Evolutionary conservation across 2,329 filamentous ascomycete genomes (phyloP), one percentile per base, ranked within the genome.

Genomic region (Epichloe coenophiala): DNA sequence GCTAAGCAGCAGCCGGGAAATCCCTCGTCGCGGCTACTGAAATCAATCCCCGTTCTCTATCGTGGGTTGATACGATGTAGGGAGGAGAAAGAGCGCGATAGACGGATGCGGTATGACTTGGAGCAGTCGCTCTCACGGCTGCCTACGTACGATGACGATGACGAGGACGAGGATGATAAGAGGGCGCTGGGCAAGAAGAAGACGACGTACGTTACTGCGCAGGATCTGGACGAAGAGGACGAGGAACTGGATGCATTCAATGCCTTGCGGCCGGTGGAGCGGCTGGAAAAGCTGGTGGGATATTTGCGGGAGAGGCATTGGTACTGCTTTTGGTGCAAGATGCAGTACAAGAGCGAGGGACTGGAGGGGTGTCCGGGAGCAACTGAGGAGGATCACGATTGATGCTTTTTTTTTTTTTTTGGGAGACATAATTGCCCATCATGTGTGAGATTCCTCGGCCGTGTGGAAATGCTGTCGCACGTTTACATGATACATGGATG

Each of bases 311-410:
- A 80, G 46, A 77, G 77, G 61, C 80, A 88, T 61, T 68, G 74
- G 43, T 98, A 98, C 64, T 98, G 93, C 69, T 95, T 96, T 64
- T 98, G 90, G 86, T 98, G 93, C 68, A 97, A 96, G 65, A 85
- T 77, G 66, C 72, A 73, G 48, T 98, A 96, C 64, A 77, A 81
- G 0, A 81, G 88, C 60, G 71, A 70, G 37, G 67, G 71, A 37
- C 83, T 96, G 84, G 88, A 93, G 12, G 90, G 87, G 0, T 98
- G 93, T 72, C 91, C 93, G 0, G 93, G 93, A 1, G 51, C 83
- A 37, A 86, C 81, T 0, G 93, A 96, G 67, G 89, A 95, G 61
- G 90, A 96, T 59, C 80, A 84, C 54, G 79, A 83, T 58, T 70
- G 47, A 59, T 13, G 33, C 2, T 33, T n/a, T n/a, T 15, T 7